Evolutionary conservation across 2,329 filamentous ascomycete species (phyloP).

Genomic region (Sarocladiaceae sp.): DNA sequence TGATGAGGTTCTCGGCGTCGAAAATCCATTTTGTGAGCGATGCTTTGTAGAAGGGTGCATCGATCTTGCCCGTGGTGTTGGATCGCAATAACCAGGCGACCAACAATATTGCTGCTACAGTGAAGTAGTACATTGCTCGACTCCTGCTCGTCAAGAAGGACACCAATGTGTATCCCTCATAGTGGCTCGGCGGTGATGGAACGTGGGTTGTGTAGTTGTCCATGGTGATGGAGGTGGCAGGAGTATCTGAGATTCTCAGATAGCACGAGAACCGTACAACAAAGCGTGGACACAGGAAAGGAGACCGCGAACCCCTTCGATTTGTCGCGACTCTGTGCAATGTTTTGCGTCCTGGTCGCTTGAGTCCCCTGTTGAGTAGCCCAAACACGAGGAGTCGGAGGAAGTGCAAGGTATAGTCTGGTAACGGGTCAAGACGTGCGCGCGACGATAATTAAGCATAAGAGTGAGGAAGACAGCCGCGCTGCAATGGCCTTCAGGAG

Average conservation of each 20-base stretch:
- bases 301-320: not conserved
- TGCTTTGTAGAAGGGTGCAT: conserved; percentile 43
- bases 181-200: not conserved
- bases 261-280: too few relatives aligned
- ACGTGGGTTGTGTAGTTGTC: conserved; percentile 1
- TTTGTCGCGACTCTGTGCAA: not conserved
- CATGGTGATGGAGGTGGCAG: not conserved
- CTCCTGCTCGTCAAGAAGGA: not conserved
- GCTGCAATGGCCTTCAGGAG: not conserved
- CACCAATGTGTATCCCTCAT: not conserved
- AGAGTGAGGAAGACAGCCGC: too few relatives aligned
- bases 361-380: not conserved
- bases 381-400: conserved; percentile 7
- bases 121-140: conserved; percentile 1
- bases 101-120: not conserved
- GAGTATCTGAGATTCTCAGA: not conserved
- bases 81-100: conserved; percentile 1
- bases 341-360: not conserved
- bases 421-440: not conserved
- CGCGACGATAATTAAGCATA: not conserved
- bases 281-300: not conserved
- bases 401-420: conserved; percentile 6
- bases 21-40: conserved; percentile 48
- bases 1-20: conserved; percentile 41
- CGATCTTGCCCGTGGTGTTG: conserved; percentile 19